Conservation (phyloP, 768 basidiomycete genomes). For the Naganishia randhawae region DNA sequence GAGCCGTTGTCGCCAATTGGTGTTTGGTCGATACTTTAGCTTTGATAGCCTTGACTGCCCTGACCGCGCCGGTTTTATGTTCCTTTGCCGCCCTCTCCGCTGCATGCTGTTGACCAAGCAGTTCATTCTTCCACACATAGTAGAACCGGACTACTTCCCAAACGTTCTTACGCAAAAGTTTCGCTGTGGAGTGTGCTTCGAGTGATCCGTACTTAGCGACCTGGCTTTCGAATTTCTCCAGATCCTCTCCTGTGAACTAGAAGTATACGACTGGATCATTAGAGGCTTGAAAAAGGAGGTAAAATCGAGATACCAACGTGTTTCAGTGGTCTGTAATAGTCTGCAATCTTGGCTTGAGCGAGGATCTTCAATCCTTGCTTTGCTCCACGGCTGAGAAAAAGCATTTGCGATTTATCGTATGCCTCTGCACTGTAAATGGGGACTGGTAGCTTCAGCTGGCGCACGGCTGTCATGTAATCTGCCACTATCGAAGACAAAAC, state of each 20-base stretch:
- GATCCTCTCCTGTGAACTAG: conserved; percentile 43
- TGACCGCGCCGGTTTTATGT: conserved; percentile 16
- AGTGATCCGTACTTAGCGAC: conserved; percentile 42
- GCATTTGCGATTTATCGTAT: conserved; percentile 34
- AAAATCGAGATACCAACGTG: background rate
- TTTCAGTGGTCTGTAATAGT: conserved; percentile 24
- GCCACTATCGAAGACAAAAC: background rate
- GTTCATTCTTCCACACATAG: conserved; percentile 47
- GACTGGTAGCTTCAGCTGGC: conserved; percentile 26
- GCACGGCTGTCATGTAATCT: conserved; percentile 36
- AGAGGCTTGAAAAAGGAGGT: background rate
- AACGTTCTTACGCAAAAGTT: conserved; percentile 33
- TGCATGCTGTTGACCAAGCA: conserved; percentile 33
- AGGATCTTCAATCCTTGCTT: conserved; percentile 34
- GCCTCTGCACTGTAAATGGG: conserved; percentile 41
- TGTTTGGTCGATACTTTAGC: conserved; percentile 18
- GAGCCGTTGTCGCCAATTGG: conserved; percentile 21
- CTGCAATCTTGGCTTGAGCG: conserved; percentile 31
- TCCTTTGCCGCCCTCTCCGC: conserved; percentile 41
- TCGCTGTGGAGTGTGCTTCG: conserved; percentile 44
- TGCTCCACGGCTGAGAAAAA: conserved; percentile 33
- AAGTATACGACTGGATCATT: background rate
- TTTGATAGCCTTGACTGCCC: conserved; percentile 23
- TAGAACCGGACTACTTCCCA: conserved; percentile 46
- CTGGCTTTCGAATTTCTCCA: conserved; percentile 39